Evolutionary conservation across 495 filamentous ascomycete genomes (phyloP), one percentile per base, ranked within the genome.

Genomic region (Podospora pseudoanserina): DNA sequence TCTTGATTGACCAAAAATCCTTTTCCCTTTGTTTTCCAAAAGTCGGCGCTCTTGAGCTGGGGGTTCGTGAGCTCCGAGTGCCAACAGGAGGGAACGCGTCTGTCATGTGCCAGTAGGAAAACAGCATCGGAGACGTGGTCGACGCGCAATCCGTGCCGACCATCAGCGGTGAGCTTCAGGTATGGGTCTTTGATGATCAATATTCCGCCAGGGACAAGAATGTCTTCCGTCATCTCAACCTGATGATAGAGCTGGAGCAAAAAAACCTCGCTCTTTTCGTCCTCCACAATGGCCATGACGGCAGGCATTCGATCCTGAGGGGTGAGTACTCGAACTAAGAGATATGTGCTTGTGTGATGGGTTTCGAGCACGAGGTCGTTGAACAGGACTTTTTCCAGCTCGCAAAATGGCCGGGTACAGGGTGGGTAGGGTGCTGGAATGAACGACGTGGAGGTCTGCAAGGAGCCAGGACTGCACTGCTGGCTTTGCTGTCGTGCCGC

Each of bases 141-240:
- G 13, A 87, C 83, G 11, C 84, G 78, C 18, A 87, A 67, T 3
- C 72, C 76, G 71, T 79, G 82, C 2, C 68, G 60, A 3, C 80
- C 81, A 64, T 81, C 70, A 2, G 68, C 70, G 63, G 72, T 80
- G 0, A 71, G 53, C 63, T 83, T 84, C 60, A 83, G 74, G 70
- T 83, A 87, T 3, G 86, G 85, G 66, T 87, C 86, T 70, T 87
- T 87, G 67, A 87, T 67, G 18, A 83, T 63, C 1, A 82, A 65
- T 2, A 84, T 73, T 1, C 60, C 73, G 4, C 79, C 78, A 19
- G 72, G 59, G 2, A 60, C 60, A 11, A 49, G 15, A 16, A 49
- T 13, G 15, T 49, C 39, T 13, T 49, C 39, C 71, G 9, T 78
- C 64, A 3, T 74, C 66, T 65, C 65, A 18, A 69, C 70, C 67